Conservation (phyloP, 495 filamentous ascomycete genomes). For the Penicillium turbatum region DNA sequence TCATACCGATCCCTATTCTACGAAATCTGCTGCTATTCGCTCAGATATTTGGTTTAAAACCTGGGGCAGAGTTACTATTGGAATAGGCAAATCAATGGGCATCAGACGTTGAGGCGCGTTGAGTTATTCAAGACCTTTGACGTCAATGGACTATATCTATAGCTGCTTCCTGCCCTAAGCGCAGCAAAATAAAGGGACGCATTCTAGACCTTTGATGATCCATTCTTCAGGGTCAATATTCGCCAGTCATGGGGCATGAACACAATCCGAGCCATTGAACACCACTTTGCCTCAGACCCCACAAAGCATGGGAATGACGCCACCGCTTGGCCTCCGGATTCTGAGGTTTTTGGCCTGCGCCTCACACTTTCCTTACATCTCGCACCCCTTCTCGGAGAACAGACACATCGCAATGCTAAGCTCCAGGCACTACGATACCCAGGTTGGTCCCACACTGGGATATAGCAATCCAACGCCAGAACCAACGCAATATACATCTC, state of each 20-base stretch:
- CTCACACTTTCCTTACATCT: background rate
- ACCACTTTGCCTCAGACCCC: background rate
- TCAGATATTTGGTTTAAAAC: too few relatives aligned
- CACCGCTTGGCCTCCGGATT: background rate
- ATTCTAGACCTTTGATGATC: background rate
- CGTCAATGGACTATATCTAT: background rate
- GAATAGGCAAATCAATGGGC: background rate
- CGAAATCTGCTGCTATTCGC: background rate
- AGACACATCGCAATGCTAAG: background rate
- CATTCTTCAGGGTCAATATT: background rate
- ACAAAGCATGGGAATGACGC: constrained; percentile 3
- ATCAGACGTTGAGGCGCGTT: background rate
- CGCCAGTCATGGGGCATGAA: background rate
- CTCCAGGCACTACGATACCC: background rate
- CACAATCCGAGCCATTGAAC: background rate
- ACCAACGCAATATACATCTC: constrained; percentile 2
- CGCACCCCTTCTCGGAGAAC: background rate
- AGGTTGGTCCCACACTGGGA: background rate
- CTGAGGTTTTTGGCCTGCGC: background rate
- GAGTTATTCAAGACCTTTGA: background rate
- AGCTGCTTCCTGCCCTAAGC: background rate
- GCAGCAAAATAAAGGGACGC: background rate
- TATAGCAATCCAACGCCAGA: background rate
- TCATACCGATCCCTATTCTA: too few relatives aligned
- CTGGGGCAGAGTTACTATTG: too few relatives aligned